A percentile compares a stretch with the other conserved stretches of the same genome.
These are phyloP conservation scores for Angophora floribunda DNA, from an alignment of 345 rosid genomes.

Conservation along the genomic window DNA sequence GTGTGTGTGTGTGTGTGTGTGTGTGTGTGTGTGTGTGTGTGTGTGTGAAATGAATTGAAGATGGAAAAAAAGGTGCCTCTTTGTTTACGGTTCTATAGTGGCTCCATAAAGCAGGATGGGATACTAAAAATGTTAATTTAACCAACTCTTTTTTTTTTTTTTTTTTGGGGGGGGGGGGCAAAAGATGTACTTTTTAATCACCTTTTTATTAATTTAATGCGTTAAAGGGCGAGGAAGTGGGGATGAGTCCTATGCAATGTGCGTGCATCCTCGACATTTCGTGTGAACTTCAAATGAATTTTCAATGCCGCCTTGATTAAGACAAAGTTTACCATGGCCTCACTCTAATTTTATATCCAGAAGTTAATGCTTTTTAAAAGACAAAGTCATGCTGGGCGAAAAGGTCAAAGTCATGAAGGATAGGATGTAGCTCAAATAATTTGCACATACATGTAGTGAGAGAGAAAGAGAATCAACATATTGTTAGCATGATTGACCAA, in stretches of 20 bases:
- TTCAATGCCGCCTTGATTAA: background rate
- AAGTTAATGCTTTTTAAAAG: background rate
- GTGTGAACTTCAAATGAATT: background rate
- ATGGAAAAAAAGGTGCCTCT: background rate
- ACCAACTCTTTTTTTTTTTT: background rate
- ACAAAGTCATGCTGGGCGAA: background rate
- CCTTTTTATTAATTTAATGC: background rate
- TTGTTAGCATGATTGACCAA: background rate
- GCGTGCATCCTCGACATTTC: background rate
- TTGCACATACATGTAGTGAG: background rate
- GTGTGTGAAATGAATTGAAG: background rate
- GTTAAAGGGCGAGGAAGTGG: background rate
- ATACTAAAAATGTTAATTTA: background rate
- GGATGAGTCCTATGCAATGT: background rate
- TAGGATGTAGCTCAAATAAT: background rate
- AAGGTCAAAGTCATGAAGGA: background rate
- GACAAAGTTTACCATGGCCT: background rate
- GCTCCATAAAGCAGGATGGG: background rate
- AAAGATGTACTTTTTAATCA: background rate
- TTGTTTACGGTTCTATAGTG: background rate
- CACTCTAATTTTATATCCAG: background rate
- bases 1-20: too few species aligned
- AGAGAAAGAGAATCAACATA: background rate
- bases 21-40: too few species aligned
- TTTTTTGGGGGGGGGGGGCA: accelerated